Conservation (phyloP, 306 rosid species). For the Dryas octopetala region DNA sequence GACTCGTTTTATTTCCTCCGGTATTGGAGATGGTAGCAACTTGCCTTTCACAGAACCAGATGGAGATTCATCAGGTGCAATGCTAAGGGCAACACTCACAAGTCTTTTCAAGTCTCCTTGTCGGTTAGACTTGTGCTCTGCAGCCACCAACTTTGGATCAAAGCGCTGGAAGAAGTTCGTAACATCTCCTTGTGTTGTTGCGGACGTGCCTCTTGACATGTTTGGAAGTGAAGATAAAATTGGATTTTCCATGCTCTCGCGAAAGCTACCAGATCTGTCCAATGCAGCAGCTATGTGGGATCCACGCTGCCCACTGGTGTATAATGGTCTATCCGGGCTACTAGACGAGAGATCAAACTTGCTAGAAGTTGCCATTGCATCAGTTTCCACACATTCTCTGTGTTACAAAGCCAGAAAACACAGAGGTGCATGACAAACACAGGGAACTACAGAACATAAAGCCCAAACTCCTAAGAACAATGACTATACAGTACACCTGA, state of each 20-base stretch:
- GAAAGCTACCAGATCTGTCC: constrained; percentile 91
- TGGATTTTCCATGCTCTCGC: constrained; percentile 81
- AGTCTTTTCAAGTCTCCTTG: constrained; percentile 68
- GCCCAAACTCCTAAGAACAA: constrained; percentile 37
- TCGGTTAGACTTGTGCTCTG: constrained; percentile 74
- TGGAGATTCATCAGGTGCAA: constrained; percentile 84
- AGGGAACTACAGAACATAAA: constrained; percentile 48
- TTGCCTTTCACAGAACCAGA: constrained; percentile 79
- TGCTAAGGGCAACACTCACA: constrained; percentile 60
- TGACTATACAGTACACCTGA: constrained; percentile 49
- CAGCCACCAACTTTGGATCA: constrained; percentile 64
- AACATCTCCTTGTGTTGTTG: constrained; percentile 68
- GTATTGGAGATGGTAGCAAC: constrained; percentile 53
- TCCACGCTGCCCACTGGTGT: constrained; percentile 89
- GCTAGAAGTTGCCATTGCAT: constrained; percentile 87
- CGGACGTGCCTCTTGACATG: constrained; percentile 76
- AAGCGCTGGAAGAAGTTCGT: constrained; percentile 64
- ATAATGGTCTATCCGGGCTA: constrained; percentile 88
- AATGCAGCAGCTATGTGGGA: constrained; percentile 77
- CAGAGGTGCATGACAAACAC: constrained; percentile 66
- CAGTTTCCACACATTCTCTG: constrained; percentile 56
- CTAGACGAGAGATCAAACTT: constrained; percentile 84
- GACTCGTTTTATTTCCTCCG: constrained; percentile 77
- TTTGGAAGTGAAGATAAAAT: constrained; percentile 79
- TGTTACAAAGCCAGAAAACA: constrained; percentile 51